These are phyloP conservation scores for Musa beccarii DNA, from an alignment of 176 grass and related monocot genomes.

Conservation along the genomic window DNA sequence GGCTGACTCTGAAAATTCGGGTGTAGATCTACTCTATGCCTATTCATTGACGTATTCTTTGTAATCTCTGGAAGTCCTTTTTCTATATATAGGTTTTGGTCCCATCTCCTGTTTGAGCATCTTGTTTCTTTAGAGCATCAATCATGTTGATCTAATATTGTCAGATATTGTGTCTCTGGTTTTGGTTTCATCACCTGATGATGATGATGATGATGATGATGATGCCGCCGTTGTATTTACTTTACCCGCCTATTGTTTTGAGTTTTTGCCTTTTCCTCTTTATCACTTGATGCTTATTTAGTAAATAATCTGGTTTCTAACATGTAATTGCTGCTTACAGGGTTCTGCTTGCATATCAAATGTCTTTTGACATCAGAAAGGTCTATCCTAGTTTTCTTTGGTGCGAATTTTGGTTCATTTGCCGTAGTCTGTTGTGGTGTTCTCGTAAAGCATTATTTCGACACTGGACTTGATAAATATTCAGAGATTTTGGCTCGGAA, in stretches of 20 bases:
- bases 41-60: no score
- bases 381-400: slow-evolving; percentile 17
- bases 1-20: no score
- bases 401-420: slow-evolving; percentile 25
- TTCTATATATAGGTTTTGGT: no score
- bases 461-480: slow-evolving; percentile 27
- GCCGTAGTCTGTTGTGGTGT: slow-evolving; percentile 23
- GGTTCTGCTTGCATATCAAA: slow-evolving; percentile 20
- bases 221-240: not conserved
- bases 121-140: no score
- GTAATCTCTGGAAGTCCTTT: no score
- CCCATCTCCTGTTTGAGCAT: no score
- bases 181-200: not conserved
- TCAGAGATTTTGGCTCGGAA: slow-evolving; percentile 4
- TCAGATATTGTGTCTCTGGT: not conserved
- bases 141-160: no score
- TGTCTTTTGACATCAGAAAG: slow-evolving; percentile 41
- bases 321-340: slow-evolving; percentile 22
- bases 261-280: not conserved
- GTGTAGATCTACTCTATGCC: no score
- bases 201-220: not conserved
- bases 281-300: not conserved
- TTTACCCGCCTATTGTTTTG: not conserved
- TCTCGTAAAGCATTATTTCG: slow-evolving; percentile 16
- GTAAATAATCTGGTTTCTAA: not conserved